Conservation (phyloP, 2,329 filamentous ascomycete species). For the Cadophora sp. region DNA sequence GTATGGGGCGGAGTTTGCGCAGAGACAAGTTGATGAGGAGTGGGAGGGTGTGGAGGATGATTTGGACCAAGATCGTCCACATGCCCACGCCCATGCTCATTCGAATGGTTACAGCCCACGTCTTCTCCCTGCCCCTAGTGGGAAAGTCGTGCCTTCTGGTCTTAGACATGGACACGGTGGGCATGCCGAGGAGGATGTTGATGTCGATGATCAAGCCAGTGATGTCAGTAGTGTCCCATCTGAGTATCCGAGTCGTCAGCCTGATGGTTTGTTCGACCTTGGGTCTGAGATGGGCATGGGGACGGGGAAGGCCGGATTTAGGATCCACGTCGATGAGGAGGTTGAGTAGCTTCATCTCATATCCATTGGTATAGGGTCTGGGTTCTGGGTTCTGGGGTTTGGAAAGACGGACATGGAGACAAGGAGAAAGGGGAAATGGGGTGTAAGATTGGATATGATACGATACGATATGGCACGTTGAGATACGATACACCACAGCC, state of each 20-base stretch:
- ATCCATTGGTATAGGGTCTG: too few species aligned
- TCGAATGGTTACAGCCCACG: neutral
- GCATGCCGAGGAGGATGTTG: conserved; percentile 40
- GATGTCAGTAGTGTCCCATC: conserved; percentile 59
- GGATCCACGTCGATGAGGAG: conserved; percentile 43
- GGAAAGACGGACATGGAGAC: neutral
- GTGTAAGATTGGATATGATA: conserved; percentile 7
- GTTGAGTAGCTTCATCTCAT: conserved; percentile 9
- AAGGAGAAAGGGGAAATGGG: too few species aligned
- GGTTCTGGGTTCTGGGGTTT: too few species aligned
- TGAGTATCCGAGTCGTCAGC: conserved; percentile 60
- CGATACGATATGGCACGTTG: neutral
- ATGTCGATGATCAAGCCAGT: conserved; percentile 38
- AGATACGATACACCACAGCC: neutral
- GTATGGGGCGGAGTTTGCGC: conserved; percentile 1
- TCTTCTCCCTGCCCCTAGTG: neutral
- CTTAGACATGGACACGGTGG: conserved; percentile 18
- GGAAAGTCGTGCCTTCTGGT: neutral
- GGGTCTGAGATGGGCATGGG: neutral
- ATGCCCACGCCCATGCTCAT: too few species aligned
- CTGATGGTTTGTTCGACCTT: conserved; percentile 1
- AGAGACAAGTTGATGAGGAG: conserved; percentile 37
- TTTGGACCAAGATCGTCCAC: conserved; percentile 34
- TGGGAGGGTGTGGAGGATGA: conserved; percentile 44
- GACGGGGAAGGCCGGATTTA: conserved; percentile 30